Conservation (phyloP, 2,329 filamentous ascomycete species). For the Arthroderma uncinatum region DNA sequence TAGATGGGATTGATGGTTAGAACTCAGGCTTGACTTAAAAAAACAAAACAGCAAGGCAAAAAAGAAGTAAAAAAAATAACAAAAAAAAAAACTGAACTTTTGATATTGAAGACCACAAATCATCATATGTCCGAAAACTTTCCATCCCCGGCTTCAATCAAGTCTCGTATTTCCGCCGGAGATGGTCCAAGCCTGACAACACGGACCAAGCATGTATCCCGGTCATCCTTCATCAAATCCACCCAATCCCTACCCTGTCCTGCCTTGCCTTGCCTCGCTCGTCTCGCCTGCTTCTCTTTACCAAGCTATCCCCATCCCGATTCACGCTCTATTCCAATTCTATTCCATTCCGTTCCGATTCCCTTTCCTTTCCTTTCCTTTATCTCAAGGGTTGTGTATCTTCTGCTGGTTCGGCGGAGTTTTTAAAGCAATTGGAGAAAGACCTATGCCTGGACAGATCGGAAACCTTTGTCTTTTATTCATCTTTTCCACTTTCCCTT, state of each 20-base stretch:
- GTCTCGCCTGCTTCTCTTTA: background rate
- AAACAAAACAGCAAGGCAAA: background rate
- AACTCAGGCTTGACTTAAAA: background rate
- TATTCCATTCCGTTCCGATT: background rate
- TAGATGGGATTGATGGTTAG: constrained; percentile 17
- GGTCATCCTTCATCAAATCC: background rate
- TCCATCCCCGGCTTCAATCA: background rate
- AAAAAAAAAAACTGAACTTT: background rate
- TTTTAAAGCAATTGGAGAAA: constrained; percentile 11
- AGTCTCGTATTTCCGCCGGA: background rate
- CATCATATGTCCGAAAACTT: background rate
- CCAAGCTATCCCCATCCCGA: background rate
- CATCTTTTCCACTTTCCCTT: background rate
- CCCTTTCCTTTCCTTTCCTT: constrained; percentile 7
- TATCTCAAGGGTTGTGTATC: constrained; percentile 12
- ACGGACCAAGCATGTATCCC: background rate
- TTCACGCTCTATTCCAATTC: background rate
- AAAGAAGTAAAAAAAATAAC: background rate
- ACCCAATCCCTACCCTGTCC: background rate
- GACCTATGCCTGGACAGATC: constrained; percentile 6
- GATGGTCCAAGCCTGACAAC: background rate
- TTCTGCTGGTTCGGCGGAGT: constrained; percentile 12
- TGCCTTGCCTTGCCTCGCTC: background rate
- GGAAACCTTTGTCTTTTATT: constrained; percentile 3
- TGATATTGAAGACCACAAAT: background rate